A percentile compares a stretch with the other conserved stretches of the same genome.
phyloP scores from a whole-genome alignment of 2,329 filamentous ascomycete species.

The Blastomyces percursus region DNA sequence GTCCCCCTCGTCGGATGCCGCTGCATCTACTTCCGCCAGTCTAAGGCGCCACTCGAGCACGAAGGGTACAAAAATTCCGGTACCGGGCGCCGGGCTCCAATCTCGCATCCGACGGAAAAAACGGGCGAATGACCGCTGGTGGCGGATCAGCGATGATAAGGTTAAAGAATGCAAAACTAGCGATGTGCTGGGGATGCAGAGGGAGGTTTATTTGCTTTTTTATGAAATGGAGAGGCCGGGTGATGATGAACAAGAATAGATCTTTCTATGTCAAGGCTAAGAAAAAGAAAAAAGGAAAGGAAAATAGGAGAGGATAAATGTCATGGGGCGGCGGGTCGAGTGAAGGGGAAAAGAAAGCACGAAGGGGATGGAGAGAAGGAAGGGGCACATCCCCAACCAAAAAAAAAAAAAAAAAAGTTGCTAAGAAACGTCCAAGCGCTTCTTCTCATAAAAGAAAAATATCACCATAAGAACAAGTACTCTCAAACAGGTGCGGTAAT shows the following conservation, averaged over 20 bases:
- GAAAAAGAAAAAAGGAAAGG: not conserved
- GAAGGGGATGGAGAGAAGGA: too few species aligned
- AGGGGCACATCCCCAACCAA: too few species aligned
- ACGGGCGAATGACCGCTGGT: constrained; percentile 68
- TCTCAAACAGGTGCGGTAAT: too few species aligned
- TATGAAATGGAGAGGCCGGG: constrained; percentile 65
- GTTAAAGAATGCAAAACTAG: constrained; percentile 86
- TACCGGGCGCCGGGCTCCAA: not conserved
- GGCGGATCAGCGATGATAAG: constrained; percentile 96
- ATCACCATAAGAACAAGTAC: too few species aligned
- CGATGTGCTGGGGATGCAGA: constrained; percentile 86
- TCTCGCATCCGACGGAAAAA: constrained; percentile 38
- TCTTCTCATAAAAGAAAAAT: too few species aligned
- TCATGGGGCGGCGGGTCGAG: too few species aligned
- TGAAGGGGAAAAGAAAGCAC: too few species aligned
- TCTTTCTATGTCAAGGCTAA: not conserved
- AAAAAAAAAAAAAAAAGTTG: not conserved
- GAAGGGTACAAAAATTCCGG: constrained; percentile 15
- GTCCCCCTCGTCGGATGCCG: not conserved
- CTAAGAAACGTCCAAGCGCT: too few species aligned
- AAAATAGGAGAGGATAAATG: not conserved
- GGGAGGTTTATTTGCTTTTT: constrained; percentile 90
- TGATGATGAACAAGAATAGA: constrained; percentile 13
- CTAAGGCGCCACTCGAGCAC: constrained; percentile 17
- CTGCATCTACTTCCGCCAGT: not conserved